A percentile compares a stretch with the other conserved stretches of the same genome.
Conservation (phyloP, 257 asterid species). For the Voacanga thouarsii region DNA sequence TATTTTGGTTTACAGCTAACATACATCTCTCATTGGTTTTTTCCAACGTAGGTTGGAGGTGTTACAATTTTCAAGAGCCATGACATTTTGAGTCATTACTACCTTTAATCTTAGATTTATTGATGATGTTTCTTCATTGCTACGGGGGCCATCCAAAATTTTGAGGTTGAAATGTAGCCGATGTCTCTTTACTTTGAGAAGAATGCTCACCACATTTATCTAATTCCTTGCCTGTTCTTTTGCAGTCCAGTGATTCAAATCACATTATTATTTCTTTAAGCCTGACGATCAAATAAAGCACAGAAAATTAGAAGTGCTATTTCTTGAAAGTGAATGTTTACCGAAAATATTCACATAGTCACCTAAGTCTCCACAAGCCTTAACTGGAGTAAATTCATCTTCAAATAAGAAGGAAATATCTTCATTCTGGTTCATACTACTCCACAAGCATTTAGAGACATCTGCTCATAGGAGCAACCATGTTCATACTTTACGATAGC, state of each 20-base stretch:
- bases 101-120: slow-evolving; percentile 48
- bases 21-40: neutral
- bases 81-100: slow-evolving; percentile 1
- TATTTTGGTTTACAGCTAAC: neutral
- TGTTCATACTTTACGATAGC: too few species aligned
- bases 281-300: neutral
- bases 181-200: slow-evolving; percentile 56
- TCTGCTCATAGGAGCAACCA: too few species aligned
- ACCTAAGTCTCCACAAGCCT: slow-evolving; percentile 25
- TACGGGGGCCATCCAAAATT: slow-evolving; percentile 29
- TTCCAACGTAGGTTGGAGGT: neutral
- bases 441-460: too few species aligned
- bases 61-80: too few species aligned
- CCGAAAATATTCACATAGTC: slow-evolving; percentile 16
- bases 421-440: too few species aligned
- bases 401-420: too few species aligned
- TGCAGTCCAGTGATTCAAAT: too few species aligned
- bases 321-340: neutral
- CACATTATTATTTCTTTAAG: neutral
- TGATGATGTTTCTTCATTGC: slow-evolving; percentile 36
- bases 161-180: slow-evolving; percentile 64
- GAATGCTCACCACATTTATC: too few species aligned
- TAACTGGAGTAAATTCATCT: slow-evolving; percentile 28
- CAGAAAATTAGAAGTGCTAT: neutral
- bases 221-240: too few species aligned